Evolutionary conservation across 257 asterid species (phyloP).

Genomic region (Gentiana straminea): DNA sequence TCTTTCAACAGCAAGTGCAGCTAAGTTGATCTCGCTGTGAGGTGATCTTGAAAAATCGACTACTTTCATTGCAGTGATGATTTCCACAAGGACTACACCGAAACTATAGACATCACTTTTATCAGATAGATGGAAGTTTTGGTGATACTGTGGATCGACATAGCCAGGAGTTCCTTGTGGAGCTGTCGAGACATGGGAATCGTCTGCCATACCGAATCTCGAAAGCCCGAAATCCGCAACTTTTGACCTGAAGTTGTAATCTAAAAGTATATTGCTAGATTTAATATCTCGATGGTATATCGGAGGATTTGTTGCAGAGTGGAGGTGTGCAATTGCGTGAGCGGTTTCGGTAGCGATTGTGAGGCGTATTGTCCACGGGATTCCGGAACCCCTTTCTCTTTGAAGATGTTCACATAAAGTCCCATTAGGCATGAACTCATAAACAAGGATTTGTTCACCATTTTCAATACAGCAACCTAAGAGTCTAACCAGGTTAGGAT

Average conservation of each 20-base stretch:
- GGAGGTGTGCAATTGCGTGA: slow-evolving; percentile 78
- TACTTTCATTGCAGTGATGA: slow-evolving; percentile 65
- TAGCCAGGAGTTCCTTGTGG: slow-evolving; percentile 98
- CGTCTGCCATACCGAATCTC: slow-evolving; percentile 79
- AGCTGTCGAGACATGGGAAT: slow-evolving; percentile 89
- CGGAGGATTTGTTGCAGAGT: slow-evolving; percentile 69
- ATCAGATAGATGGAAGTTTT: slow-evolving; percentile 87
- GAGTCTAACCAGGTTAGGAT: slow-evolving; percentile 85
- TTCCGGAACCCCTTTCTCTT: slow-evolving; percentile 43
- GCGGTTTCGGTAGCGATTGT: slow-evolving; percentile 85
- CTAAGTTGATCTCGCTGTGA: slow-evolving; percentile 69
- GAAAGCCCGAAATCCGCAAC: slow-evolving; percentile 94
- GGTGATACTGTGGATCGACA: slow-evolving; percentile 90
- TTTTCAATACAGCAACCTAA: slow-evolving; percentile 84
- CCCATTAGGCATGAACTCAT: slow-evolving; percentile 83
- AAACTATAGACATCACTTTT: slow-evolving; percentile 95
- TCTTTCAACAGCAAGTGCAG: slow-evolving; percentile 74
- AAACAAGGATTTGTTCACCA: slow-evolving; percentile 77
- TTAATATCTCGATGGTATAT: slow-evolving; percentile 86
- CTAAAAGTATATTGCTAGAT: slow-evolving; percentile 76
- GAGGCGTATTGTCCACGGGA: slow-evolving; percentile 85
- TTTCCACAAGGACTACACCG: slow-evolving; percentile 93
- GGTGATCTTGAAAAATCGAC: slow-evolving; percentile 73
- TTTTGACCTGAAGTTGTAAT: slow-evolving; percentile 61
- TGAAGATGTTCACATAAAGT: slow-evolving; percentile 84